These are phyloP conservation scores for Silene uniflora DNA, from an alignment of 148 eudicot genomes.

Conservation along the genomic window DNA sequence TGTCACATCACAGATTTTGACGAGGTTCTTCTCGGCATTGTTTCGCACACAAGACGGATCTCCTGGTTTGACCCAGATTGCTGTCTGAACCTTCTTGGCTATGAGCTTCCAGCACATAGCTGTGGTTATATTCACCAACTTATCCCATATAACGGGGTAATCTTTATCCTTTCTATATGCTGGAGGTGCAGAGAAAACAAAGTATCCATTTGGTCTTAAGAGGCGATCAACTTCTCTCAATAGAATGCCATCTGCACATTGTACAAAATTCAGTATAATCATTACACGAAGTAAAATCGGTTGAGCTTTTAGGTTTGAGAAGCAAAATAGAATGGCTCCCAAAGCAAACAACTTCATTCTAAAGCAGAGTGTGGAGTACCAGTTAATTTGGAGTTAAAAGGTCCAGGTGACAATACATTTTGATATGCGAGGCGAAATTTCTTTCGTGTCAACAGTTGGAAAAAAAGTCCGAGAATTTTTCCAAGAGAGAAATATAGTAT, in stretches of 20 bases:
- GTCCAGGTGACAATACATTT: not conserved
- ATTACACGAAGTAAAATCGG: not conserved
- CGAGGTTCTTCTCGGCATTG: constrained; percentile 60
- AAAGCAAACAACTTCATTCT: not conserved
- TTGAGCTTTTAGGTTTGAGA: not conserved
- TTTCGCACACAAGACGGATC: constrained; percentile 58
- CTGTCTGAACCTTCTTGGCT: constrained; percentile 86
- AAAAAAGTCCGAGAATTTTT: not conserved
- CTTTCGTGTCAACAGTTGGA: not conserved
- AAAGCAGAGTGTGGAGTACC: not conserved
- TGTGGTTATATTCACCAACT: constrained; percentile 64
- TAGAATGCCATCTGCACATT: constrained; percentile 67
- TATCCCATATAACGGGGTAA: constrained; percentile 79
- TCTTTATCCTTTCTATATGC: constrained; percentile 95
- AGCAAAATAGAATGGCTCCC: no score
- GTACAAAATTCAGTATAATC: not conserved
- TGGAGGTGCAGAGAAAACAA: constrained; percentile 95
- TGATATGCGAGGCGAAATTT: not conserved
- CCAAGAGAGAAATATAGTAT: not conserved
- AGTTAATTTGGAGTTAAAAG: not conserved
- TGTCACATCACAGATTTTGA: constrained; percentile 58
- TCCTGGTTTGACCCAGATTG: constrained; percentile 82
- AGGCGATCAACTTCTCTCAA: constrained; percentile 84
- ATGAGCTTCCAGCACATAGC: constrained; percentile 95
- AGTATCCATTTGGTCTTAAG: constrained; percentile 81